Conservation (phyloP, 2,329 filamentous ascomycete genomes). For the Pseudogymnoascus sp. region DNA sequence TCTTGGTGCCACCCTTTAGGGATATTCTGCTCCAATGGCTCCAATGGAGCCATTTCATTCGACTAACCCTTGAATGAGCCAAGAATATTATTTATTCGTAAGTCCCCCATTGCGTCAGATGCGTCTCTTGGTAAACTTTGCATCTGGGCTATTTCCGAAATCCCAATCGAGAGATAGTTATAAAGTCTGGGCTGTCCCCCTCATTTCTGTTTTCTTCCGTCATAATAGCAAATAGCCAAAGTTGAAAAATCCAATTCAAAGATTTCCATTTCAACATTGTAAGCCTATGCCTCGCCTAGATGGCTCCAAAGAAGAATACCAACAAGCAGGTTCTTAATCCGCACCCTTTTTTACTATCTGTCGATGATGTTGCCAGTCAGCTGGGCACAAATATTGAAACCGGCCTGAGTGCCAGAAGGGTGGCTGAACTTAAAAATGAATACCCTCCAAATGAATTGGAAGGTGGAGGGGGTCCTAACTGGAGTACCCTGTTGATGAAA, state of each 20-base stretch:
- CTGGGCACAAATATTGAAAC: slow-evolving; percentile 59
- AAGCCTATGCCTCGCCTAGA: slow-evolving; percentile 7
- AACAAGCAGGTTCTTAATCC: slow-evolving; percentile 22
- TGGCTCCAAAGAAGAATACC: slow-evolving; percentile 8
- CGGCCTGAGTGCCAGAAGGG: slow-evolving; percentile 56
- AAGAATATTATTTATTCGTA: slow-evolving; percentile 6
- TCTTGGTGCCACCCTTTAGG: neutral
- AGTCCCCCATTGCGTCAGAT: slow-evolving; percentile 2
- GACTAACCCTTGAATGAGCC: neutral
- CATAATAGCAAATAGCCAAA: neutral
- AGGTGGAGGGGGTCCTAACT: slow-evolving; percentile 57
- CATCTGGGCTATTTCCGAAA: neutral
- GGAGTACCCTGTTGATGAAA: slow-evolving; percentile 65
- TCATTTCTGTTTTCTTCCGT: slow-evolving; percentile 2
- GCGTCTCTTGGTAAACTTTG: slow-evolving; percentile 3
- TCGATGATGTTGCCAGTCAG: slow-evolving; percentile 54
- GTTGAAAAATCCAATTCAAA: neutral
- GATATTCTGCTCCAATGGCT: neutral
- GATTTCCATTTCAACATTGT: slow-evolving; percentile 1
- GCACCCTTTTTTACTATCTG: slow-evolving; percentile 55
- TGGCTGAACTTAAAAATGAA: slow-evolving; percentile 48
- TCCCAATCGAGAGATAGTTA: slow-evolving; percentile 1
- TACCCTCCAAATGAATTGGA: slow-evolving; percentile 66
- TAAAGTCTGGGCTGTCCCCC: slow-evolving; percentile 1
- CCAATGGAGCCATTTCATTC: neutral